Evolutionary conservation across 2,329 filamentous ascomycete genomes (phyloP), one percentile per base, ranked within the genome.

Genomic region (Trichoderma simmonsii): DNA sequence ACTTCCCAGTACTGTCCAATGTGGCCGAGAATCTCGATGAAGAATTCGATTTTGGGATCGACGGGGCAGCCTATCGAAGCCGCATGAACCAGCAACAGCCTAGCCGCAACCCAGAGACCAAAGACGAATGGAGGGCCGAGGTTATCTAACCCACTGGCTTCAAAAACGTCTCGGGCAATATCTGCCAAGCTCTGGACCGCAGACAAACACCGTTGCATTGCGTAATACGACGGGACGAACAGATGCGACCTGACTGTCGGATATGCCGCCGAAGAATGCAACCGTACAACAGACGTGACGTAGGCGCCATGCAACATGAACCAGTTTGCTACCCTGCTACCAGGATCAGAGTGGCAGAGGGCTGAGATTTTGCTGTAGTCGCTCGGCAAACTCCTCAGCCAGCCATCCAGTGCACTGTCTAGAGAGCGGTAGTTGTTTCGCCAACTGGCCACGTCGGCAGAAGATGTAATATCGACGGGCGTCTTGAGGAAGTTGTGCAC

Each of bases 221-320:
- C 83, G 71, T 83, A 83, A 66, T 84, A 80, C 1, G 82, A 84
- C 0, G 83, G 83, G 7, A 82, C 78, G 39, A 85, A 83, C n/a
- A 83, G 79, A 36, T 81, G 79, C 6, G 83, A 83, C 6, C 80
- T 77, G 0, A 81, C 76, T 0, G 79, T 81, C 4, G 83, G 83
- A 65, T 85, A 85, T 3, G 83, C 83, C 0, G 83, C 82, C 3
- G 82, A 80, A 3, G 83, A 83, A 71, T 85, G 83, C n/a, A 85
- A 76, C 1, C 83, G 80, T 3, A 85, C 82, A 6, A 83, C 83
- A 3, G 82, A 79, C 0, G 82, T 83, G 14, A 85, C 82, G 60
- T 84, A 85, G 8, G 83, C 83, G 73, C 83, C 83, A 30, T 85
- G 83, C 9, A 85, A 76, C 81, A 84, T 83, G 72, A 84, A 84